Evolutionary conservation across 202 grass and related monocot species (phyloP).

Genomic region (Saccharum hybrid): DNA sequence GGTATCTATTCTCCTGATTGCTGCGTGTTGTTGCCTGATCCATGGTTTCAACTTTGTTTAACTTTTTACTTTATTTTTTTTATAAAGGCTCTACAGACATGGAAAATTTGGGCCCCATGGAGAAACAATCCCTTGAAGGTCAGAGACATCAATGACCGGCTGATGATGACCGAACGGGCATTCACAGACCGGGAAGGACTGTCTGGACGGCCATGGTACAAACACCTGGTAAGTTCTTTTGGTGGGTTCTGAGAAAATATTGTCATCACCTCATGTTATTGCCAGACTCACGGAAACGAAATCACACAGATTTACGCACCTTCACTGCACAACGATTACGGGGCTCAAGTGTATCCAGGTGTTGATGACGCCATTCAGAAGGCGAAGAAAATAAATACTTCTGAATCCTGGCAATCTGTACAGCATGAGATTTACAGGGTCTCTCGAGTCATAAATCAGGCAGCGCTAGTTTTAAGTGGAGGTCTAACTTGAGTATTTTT

Average conservation of each 20-base stretch:
- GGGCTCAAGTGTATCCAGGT: conserved; percentile 72
- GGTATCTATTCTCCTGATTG: conserved; percentile 47
- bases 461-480: conserved; percentile 65
- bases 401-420: conserved; percentile 60
- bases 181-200: conserved; percentile 81
- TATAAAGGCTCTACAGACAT: conserved; percentile 56
- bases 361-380: conserved; percentile 68
- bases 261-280: background rate
- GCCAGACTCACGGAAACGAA: conserved; percentile 18
- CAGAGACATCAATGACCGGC: conserved; percentile 77
- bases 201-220: conserved; percentile 80
- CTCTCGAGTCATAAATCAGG: conserved; percentile 68
- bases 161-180: conserved; percentile 87
- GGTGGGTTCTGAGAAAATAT: background rate
- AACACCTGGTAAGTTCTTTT: conserved; percentile 74
- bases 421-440: conserved; percentile 80
- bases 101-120: conserved; percentile 53
- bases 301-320: conserved; percentile 71
- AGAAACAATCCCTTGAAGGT: conserved; percentile 60
- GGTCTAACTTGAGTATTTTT: conserved; percentile 57
- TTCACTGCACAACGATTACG: conserved; percentile 76
- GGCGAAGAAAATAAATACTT: conserved; percentile 63
- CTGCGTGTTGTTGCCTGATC: background rate
- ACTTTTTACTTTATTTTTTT: background rate
- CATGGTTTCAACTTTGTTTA: conserved; percentile 13